phyloP scores from a whole-genome alignment of 1,284 basidiomycete genomes.

The Stygiomarasmius scandens region DNA sequence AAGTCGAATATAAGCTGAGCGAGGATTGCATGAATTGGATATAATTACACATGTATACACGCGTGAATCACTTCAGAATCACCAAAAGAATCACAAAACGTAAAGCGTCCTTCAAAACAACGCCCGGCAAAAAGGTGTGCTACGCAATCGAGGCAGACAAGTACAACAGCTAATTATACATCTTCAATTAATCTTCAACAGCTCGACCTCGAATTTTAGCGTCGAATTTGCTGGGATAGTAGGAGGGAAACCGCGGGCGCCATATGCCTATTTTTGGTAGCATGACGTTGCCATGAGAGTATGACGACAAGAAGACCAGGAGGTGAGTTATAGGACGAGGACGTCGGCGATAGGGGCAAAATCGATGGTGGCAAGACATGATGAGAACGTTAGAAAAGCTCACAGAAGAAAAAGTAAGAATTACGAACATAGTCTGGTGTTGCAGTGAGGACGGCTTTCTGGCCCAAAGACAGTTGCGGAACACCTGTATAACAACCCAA shows the following conservation, averaged over 20 bases:
- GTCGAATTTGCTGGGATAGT: constrained; percentile 80
- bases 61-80: too few relatives aligned
- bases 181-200: constrained; percentile 63
- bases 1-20: too few relatives aligned
- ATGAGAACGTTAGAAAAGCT: neutral
- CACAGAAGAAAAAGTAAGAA: neutral
- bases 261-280: constrained; percentile 57
- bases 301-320: neutral
- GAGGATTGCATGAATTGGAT: too few relatives aligned
- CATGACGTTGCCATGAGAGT: too few relatives aligned
- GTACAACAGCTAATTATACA: neutral
- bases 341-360: neutral
- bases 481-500: constrained; percentile 54
- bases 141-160: too few relatives aligned
- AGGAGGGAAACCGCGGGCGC: constrained; percentile 74
- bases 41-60: too few relatives aligned
- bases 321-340: neutral
- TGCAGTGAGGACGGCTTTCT: constrained; percentile 73
- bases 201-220: constrained; percentile 81
- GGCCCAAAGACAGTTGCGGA: constrained; percentile 72
- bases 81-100: too few relatives aligned
- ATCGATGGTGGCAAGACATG: neutral
- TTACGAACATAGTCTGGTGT: constrained; percentile 69
- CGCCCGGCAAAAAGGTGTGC: too few relatives aligned
- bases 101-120: too few relatives aligned